These are phyloP conservation scores for Pseudonectria foliicola DNA, from an alignment of 2,329 filamentous ascomycete genomes.

Conservation along the genomic window DNA sequence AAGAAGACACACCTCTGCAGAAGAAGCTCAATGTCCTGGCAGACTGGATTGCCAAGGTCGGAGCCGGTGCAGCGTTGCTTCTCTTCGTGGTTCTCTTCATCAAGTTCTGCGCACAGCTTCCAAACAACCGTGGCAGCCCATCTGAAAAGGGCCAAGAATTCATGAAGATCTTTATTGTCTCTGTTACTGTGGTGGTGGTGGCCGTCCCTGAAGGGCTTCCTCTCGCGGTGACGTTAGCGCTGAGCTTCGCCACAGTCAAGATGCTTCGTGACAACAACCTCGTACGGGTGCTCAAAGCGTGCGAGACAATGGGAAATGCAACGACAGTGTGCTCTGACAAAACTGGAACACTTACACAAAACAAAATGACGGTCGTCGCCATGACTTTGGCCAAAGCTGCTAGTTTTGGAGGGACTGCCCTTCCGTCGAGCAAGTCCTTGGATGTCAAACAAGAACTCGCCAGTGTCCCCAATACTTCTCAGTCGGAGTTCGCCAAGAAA, in stretches of 20 bases:
- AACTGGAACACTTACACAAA: conserved; percentile 42
- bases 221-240: conserved; percentile 58
- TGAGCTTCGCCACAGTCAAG: conserved; percentile 62
- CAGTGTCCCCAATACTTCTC: conserved; percentile 20
- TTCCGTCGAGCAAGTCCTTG: conserved; percentile 15
- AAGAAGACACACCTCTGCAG: conserved; percentile 47
- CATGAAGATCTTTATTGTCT: conserved; percentile 57
- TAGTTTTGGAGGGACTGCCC: conserved; percentile 23
- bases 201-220: conserved; percentile 61
- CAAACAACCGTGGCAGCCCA: conserved; percentile 38
- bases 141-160: conserved; percentile 52
- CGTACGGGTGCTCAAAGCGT: conserved; percentile 59
- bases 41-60: conserved; percentile 32
- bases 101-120: conserved; percentile 62
- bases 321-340: conserved; percentile 69
- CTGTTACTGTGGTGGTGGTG: conserved; percentile 60
- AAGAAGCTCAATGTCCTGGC: conserved; percentile 39
- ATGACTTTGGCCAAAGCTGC: conserved; percentile 49
- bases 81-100: conserved; percentile 74
- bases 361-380: conserved; percentile 69
- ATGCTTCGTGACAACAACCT: conserved; percentile 67
- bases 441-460: conserved; percentile 13
- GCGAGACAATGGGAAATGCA: conserved; percentile 66
- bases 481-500: conserved; percentile 19
- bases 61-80: conserved; percentile 60